These are phyloP conservation scores for Kwoniella dendrophila DNA, from an alignment of 768 basidiomycete genomes.

Conservation along the genomic window DNA sequence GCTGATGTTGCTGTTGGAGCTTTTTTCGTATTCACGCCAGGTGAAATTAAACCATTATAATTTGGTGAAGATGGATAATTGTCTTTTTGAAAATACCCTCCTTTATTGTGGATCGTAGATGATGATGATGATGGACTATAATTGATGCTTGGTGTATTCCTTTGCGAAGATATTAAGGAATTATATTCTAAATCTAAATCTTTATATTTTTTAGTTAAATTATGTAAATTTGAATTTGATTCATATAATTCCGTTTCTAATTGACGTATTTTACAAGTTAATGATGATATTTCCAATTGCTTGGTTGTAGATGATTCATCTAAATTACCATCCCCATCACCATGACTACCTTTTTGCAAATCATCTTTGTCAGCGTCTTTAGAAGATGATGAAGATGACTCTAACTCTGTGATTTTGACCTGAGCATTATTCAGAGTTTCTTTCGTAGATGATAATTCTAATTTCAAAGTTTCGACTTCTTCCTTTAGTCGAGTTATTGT, in stretches of 20 bases:
- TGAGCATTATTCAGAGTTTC: background rate
- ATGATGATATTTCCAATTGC: conserved; percentile 34
- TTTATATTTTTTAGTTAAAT: conserved; percentile 43
- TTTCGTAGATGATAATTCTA: background rate
- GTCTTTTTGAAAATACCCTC: conserved; percentile 25
- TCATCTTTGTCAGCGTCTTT: too few species aligned
- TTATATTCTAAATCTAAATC: conserved; percentile 38
- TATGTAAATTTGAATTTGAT: conserved; percentile 35
- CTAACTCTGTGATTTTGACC: too few species aligned
- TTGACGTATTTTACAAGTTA: conserved; percentile 29
- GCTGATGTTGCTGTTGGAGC: conserved; percentile 1
- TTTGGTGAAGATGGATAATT: conserved; percentile 9
- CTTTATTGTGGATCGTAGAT: conserved; percentile 1
- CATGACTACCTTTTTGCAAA: too few species aligned
- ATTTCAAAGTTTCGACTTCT: conserved; percentile 12
- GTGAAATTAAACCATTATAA: background rate
- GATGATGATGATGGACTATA: conserved; percentile 4
- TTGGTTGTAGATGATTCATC: background rate
- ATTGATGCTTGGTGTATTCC: too few species aligned
- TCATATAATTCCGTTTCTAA: conserved; percentile 41
- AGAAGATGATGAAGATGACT: too few species aligned
- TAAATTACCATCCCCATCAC: background rate
- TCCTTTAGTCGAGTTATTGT: background rate
- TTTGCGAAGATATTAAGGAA: conserved; percentile 9
- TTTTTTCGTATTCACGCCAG: background rate